Conservation (phyloP, 129 eudicot species). For the Arctium lappa region DNA sequence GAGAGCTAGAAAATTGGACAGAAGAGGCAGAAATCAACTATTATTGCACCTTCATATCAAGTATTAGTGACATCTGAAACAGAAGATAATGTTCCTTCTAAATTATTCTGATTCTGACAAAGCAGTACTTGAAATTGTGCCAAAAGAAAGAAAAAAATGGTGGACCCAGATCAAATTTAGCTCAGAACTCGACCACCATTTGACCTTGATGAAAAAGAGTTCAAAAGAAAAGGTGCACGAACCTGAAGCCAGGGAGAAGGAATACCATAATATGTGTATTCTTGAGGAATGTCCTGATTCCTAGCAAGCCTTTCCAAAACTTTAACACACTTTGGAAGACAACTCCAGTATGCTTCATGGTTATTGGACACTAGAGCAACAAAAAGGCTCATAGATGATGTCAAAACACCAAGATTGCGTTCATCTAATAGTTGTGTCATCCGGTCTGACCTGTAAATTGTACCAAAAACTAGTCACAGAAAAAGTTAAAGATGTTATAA, state of each 20-base stretch:
- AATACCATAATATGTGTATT: conserved; percentile 95
- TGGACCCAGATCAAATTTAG: neutral
- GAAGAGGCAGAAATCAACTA: neutral
- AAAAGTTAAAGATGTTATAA: neutral
- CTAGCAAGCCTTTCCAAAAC: conserved; percentile 87
- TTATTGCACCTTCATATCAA: neutral
- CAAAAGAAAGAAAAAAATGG: neutral
- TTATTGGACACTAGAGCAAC: conserved; percentile 89
- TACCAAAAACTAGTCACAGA: neutral
- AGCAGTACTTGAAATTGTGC: neutral
- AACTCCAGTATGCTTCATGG: conserved; percentile 94
- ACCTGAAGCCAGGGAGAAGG: conserved; percentile 99
- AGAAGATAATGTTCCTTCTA: neutral
- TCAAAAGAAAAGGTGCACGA: conserved; percentile 27
- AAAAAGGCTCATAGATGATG: conserved; percentile 92
- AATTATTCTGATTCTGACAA: neutral
- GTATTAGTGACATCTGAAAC: neutral
- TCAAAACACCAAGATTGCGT: conserved; percentile 92
- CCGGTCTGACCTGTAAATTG: conserved; percentile 75
- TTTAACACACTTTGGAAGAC: conserved; percentile 97
- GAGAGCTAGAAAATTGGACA: neutral
- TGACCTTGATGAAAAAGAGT: conserved; percentile 14
- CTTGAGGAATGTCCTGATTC: conserved; percentile 94
- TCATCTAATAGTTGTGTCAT: conserved; percentile 97
- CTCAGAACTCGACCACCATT: neutral